Percentiles rank a stretch among this genome's conserved stretches.
Conservation (phyloP, 805 yeast genomes). For the Candida xyloterini region DNA sequence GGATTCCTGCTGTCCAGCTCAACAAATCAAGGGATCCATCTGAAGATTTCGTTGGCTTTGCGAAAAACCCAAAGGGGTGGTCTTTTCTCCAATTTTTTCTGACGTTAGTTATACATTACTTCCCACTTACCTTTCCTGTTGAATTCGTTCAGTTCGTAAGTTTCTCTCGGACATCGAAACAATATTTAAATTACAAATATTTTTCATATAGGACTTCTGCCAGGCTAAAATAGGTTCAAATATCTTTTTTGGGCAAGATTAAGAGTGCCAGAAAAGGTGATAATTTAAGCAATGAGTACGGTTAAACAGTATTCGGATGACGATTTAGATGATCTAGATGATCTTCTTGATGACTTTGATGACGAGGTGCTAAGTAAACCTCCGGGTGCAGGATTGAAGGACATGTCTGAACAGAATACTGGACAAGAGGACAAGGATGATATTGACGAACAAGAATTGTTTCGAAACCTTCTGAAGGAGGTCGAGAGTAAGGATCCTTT, state of each 20-base stretch:
- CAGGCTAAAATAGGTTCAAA: slow-evolving; percentile 2
- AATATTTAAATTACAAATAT: background rate
- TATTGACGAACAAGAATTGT: slow-evolving; percentile 23
- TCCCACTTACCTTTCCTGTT: slow-evolving; percentile 67
- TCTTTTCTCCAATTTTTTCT: slow-evolving; percentile 98
- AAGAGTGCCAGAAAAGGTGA: slow-evolving; percentile 7
- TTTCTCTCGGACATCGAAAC: slow-evolving; percentile 26
- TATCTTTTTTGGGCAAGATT: slow-evolving; percentile 13
- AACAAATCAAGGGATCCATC: slow-evolving; percentile 86
- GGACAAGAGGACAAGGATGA: slow-evolving; percentile 18
- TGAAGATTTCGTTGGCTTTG: slow-evolving; percentile 75
- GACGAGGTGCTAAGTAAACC: slow-evolving; percentile 64
- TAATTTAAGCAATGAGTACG: slow-evolving; percentile 5
- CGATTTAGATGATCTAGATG: slow-evolving; percentile 79
- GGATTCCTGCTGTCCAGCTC: slow-evolving; percentile 92
- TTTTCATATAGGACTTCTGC: slow-evolving; percentile 8
- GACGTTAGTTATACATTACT: background rate
- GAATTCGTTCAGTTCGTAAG: slow-evolving; percentile 75
- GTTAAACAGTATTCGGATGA: slow-evolving; percentile 32
- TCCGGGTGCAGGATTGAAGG: slow-evolving; percentile 44
- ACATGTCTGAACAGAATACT: slow-evolving; percentile 8
- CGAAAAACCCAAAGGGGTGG: slow-evolving; percentile 96
- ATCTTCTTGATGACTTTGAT: slow-evolving; percentile 80
- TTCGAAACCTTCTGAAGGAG: slow-evolving; percentile 24
- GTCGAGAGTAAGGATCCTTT: slow-evolving; percentile 28